A percentile compares a stretch with the other conserved stretches of the same genome.
Evolutionary conservation across 768 basidiomycete genomes (phyloP).

Genomic region (Amanita inopinata): DNA sequence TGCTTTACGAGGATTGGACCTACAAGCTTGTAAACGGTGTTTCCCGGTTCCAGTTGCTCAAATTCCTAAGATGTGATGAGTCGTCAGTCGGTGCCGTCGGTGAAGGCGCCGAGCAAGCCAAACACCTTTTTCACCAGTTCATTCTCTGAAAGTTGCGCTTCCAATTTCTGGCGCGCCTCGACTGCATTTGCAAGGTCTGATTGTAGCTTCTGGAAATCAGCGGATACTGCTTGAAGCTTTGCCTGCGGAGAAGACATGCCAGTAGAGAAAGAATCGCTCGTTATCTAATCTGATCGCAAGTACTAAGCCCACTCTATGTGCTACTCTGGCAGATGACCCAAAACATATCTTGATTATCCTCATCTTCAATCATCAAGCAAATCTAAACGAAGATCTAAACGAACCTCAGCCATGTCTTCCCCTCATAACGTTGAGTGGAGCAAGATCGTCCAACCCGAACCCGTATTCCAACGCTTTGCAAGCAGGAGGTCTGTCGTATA

Average conservation of each 20-base stretch:
- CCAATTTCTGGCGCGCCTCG: conserved; percentile 78
- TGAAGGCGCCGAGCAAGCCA: not conserved
- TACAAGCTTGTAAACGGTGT: conserved; percentile 82
- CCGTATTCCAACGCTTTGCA: conserved; percentile 59
- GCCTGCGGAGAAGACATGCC: conserved; percentile 42
- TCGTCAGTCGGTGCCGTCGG: no score
- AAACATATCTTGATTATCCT: not conserved
- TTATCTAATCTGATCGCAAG: conserved; percentile 7
- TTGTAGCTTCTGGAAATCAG: conserved; percentile 78
- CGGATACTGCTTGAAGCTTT: conserved; percentile 57
- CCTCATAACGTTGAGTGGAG: conserved; percentile 35
- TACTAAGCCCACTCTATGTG: not conserved
- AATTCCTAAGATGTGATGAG: conserved; percentile 60
- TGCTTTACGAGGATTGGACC: conserved; percentile 89
- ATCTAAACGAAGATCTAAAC: not conserved
- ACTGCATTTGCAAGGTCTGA: conserved; percentile 61
- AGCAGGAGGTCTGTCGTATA: conserved; percentile 84
- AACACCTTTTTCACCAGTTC: conserved; percentile 81
- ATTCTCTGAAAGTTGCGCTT: conserved; percentile 86
- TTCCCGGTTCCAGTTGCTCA: conserved; percentile 56
- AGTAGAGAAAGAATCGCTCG: not conserved
- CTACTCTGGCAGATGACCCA: not conserved
- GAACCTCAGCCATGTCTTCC: conserved; percentile 19
- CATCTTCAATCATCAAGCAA: not conserved
- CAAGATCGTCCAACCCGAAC: conserved; percentile 60